Percentiles rank a stretch among this genome's conserved stretches.
Conservation (phyloP, 768 basidiomycete species). For the Russula sp. region DNA sequence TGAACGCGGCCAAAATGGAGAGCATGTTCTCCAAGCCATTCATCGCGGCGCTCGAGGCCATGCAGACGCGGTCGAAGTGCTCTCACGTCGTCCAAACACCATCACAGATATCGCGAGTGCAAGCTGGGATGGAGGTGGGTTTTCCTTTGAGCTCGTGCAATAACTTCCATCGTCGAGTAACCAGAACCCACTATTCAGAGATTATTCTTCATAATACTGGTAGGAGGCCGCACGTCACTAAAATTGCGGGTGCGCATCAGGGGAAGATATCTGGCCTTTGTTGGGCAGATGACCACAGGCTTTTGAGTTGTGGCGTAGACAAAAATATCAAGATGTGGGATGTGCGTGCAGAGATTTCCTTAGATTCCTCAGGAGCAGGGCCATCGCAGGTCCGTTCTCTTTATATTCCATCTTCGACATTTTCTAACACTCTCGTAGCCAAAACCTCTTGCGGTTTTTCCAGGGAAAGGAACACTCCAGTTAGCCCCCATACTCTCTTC, state of each 20-base stretch:
- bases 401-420: background rate
- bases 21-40: slow-evolving; percentile 96
- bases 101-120: slow-evolving; percentile 36
- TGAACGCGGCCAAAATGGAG: slow-evolving; percentile 96
- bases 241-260: slow-evolving; percentile 72
- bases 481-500: slow-evolving; percentile 38
- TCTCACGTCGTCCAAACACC: slow-evolving; percentile 19
- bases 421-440: slow-evolving; percentile 26
- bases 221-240: slow-evolving; percentile 57
- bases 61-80: slow-evolving; percentile 37
- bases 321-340: slow-evolving; percentile 82
- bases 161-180: background rate
- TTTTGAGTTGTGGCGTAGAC: slow-evolving; percentile 82
- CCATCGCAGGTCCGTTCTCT: slow-evolving; percentile 40
- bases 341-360: slow-evolving; percentile 35
- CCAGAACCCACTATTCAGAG: slow-evolving; percentile 44
- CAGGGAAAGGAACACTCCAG: slow-evolving; percentile 91
- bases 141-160: background rate
- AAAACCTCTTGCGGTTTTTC: slow-evolving; percentile 75
- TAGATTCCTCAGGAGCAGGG: slow-evolving; percentile 38
- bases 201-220: slow-evolving; percentile 83
- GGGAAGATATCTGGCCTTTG: slow-evolving; percentile 82
- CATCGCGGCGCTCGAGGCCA: slow-evolving; percentile 91
- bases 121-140: slow-evolving; percentile 95
- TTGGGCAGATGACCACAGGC: slow-evolving; percentile 59